Evolutionary conservation across 805 yeast genomes (phyloP), one percentile per base, ranked within the genome.

Genomic region (Zygosaccharomyces kombuchaensis): DNA sequence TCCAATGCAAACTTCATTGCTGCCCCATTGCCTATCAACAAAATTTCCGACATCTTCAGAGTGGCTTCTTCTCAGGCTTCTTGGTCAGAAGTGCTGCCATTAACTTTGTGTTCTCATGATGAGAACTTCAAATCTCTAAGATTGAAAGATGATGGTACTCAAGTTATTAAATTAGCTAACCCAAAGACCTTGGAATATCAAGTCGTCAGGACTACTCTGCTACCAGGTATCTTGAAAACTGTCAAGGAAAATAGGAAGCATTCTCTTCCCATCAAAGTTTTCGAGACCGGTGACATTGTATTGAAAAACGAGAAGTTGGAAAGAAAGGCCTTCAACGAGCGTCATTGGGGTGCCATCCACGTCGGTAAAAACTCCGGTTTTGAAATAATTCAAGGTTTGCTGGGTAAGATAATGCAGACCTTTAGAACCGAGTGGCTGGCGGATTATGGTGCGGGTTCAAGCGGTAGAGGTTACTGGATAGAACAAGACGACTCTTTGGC

Each of bases 101-200:
- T 93, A 65, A 93, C 97, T 21, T 75, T 93, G 62, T 87, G 96
- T 66, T 90, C 98, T 26, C 96, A 90, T 56, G 96, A 90, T 65
- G 99, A 93, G 74, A 93, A 93, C 73, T 93, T 89, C 77, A 83
- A 80, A 65, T 90, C 80, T 72, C 76, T 93, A 63, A 82, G 87
- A 65, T 73, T 75, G 41, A 63, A 62, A 34, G 97, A 91, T 66
- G 88, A 86, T 58, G 77, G 75, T 57, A 77, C 80, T n/a, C 71
- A 70, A 42, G 98, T 89, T 26, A 98, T 93, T 45, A 82, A 85
- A 60, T 78, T 93, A 58, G 98, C 87, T 47, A 93, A 93, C 69
- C 99, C 99, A 50, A 93, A 93, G 74, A 93, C 99, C 14, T 68
- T 81, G 42, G 99, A 93, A 72, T 93, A 91, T 69, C 96, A 93